Percentiles rank a stretch among this genome's conserved stretches.
phyloP scores from a whole-genome alignment of 176 grass and related monocot species.

The Oryza brachyantha region DNA sequence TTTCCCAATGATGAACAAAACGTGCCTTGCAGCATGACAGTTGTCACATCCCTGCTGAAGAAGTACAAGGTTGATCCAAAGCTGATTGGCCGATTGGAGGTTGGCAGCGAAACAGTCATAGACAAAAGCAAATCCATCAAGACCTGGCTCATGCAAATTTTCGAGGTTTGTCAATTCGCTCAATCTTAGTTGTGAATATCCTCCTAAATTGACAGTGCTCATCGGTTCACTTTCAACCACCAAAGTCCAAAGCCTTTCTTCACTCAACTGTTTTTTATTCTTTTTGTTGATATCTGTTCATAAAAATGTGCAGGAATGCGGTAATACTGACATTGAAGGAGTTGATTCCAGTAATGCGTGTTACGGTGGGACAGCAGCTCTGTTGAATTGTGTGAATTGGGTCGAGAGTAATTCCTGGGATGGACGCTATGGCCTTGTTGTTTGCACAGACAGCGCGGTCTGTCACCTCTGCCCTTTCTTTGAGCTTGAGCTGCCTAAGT shows the following conservation, averaged over 20 bases:
- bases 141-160: conserved; percentile 85
- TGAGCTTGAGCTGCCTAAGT: background rate
- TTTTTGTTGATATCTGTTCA: conserved; percentile 1
- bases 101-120: conserved; percentile 84
- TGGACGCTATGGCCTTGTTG: conserved; percentile 72
- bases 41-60: conserved; percentile 62
- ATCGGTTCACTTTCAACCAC: background rate
- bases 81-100: conserved; percentile 74
- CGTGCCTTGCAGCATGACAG: conserved; percentile 59
- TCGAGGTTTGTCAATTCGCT: conserved; percentile 51
- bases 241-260: background rate
- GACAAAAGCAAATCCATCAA: conserved; percentile 98
- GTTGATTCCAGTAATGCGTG: conserved; percentile 82
- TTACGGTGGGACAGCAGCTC: conserved; percentile 70
- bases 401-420: conserved; percentile 85
- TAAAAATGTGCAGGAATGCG: conserved; percentile 48
- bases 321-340: conserved; percentile 79
- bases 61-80: conserved; percentile 75
- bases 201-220: background rate
- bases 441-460: conserved; percentile 86
- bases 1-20: conserved; percentile 9
- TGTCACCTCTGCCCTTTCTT: conserved; percentile 8
- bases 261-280: background rate
- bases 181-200: background rate
- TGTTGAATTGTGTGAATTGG: conserved; percentile 87